A percentile compares a stretch with the other conserved stretches of the same genome.
These are phyloP conservation scores for Achlya hypogyna DNA, from an alignment of 352 stramenopile species.

Conservation along the genomic window DNA sequence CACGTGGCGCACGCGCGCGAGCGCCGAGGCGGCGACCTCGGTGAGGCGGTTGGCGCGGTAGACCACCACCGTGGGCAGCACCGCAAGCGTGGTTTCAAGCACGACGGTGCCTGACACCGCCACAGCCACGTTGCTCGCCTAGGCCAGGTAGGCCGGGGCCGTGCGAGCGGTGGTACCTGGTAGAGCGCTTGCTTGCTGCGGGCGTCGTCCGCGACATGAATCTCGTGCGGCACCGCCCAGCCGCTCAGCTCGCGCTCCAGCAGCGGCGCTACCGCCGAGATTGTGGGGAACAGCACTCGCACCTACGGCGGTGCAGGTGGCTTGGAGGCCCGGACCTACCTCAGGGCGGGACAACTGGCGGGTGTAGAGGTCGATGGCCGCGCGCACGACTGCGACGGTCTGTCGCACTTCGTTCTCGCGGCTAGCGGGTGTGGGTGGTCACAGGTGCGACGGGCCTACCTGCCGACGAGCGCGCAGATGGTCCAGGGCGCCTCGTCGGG, in stretches of 20 bases:
- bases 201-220: conserved; percentile 25
- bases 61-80: conserved; percentile 52
- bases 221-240: not conserved
- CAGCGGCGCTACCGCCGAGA: conserved; percentile 21
- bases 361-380: conserved; percentile 28
- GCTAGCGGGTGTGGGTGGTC: conserved; percentile 23
- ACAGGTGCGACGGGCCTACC: conserved; percentile 22
- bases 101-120: conserved; percentile 67
- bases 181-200: conserved; percentile 18
- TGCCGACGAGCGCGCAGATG: conserved; percentile 58
- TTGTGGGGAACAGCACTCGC: conserved; percentile 54
- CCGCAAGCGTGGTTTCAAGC: conserved; percentile 44
- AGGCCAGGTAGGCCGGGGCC: not conserved
- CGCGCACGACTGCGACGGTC: conserved; percentile 30
- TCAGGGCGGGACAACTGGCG: conserved; percentile 1
- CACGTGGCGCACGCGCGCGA: conserved; percentile 60
- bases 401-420: conserved; percentile 51
- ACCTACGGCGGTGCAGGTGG: conserved; percentile 14
- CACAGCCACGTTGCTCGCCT: conserved; percentile 40
- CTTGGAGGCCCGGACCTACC: no score
- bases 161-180: not conserved
- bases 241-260: not conserved
- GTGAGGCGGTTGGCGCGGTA: conserved; percentile 61
- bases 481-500: not conserved
- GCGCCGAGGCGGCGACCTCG: conserved; percentile 35